Base-by-base conservation (phyloP, 306 rosid species). In the Macrotyloma uniflorum region DNA sequence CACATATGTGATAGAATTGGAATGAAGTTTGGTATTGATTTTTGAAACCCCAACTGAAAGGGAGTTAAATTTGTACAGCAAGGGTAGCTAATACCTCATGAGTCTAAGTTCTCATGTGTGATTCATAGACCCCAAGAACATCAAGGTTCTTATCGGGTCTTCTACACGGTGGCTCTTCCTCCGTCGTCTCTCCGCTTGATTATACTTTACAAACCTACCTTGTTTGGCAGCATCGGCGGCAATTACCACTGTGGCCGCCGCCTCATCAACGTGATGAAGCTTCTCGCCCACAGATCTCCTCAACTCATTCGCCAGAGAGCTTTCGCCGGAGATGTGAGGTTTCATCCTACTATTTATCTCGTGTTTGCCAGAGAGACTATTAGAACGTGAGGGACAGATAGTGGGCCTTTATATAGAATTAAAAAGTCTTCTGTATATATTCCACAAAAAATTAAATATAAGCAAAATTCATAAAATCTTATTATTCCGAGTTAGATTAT, bases 111-210 rank as follows among this genome's bases (percentile, higher is more conserved):
- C 10, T 79, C 42, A 82, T 26, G 89, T 85, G 74, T 85, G 86
- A 75, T 45, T 79, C 82, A 72, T 79, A 42, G 82, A 75, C 1
- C 82, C 82, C 70, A 85, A 79, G 77, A 85, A 85, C 86, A 85
- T 85, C 86, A 85, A 75, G 33, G 84, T 85, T 82, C 84, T 79
- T 1, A 85, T 75, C 13, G 84, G 84, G 38, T 85, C 86, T 33
- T 85, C 86, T 0, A 32, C 77, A 66, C 54, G 82, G 82, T 71
- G 80, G 75, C 16, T 28, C 76, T 86, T 11, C 45, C 68, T 51
- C 16, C 76, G 38, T 74, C 70, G 70, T 22, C 76, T 78, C 76
- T 78, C 82, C 9, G 28, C 9, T 63, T 73, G 77, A 22, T 40
- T 26, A 63, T 4, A 24, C 74, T 3, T 23, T 5, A 42, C 11